Base-by-base conservation (phyloP, 2,329 filamentous ascomycete species). In the Aureobasidium sp. region DNA sequence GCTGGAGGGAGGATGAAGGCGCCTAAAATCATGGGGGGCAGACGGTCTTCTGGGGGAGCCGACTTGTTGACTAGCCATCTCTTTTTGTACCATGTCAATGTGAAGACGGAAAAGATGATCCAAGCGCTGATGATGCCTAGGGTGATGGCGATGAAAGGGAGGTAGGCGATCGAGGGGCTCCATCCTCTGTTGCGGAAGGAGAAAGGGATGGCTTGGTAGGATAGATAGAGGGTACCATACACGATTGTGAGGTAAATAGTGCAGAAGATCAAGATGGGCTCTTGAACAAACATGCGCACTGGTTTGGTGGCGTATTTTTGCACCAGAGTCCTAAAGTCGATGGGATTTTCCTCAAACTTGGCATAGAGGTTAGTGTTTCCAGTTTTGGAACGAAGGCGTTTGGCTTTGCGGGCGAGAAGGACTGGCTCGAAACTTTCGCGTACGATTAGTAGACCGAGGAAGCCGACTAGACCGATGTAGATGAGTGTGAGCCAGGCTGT, bases 401-500 rank as follows among this genome's bases (percentile, higher is more conserved):
- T 72, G 5, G 83, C 83, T 52, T 79, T 77, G 2, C 70, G 68
- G 62, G 79, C 73, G 5, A 85, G 74, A 20, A 86, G 70, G 3
- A 78, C 75, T 0, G 78, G 76, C 0, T 72, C 75, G 37, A 77
- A 83, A 0, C 82, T 80, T 68, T 86, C 82, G 0, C 77, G 79
- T 1, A 84, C 71, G 1, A 84, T 71, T n/a, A 79, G 67, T 15
- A 79, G 64, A 0, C 74, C 77, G n/a, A 81, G 62, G 3, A 73
- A 52, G 2, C 74, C 74, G 64, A 82, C 76, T 5, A 76, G 67
- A 9, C 70, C 70, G 0, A 73, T 72, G 67, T 80, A 75, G 55
- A 85, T 83, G 49, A 80, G 67, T 0, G 80, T 83, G 27, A 84
- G 75, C 74, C 82, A 85, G 11, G 77, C 77, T 0, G 80, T 84